Evolutionary conservation across 139 green algal species (phyloP), one percentile per base, ranked within the genome.

Genomic region (Chlorella ohadii): DNA sequence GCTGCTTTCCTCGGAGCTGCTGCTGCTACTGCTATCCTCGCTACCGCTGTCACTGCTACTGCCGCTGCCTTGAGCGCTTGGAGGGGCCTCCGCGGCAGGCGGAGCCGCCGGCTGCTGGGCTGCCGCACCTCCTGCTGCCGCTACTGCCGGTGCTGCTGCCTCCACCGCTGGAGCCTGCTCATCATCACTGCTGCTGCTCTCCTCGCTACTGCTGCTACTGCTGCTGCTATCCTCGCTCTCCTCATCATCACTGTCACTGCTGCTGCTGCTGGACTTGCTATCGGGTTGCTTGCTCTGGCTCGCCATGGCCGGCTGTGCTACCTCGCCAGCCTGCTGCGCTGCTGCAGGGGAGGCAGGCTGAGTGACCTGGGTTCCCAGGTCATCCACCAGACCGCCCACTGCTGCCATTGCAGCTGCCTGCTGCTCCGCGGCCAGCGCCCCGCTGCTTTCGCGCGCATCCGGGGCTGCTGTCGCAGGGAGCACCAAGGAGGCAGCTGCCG

Each of bases 381-480:
- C 74, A 9, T 25, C 59, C 11, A 59, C 59, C 23, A 72, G n/a
- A 7, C 36, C 59, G 11, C 33, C 76, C 22, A 72, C 56, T 28
- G 36, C 76, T 11, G 59, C 76, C 56, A 82, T 44, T 25, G 76
- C 74, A 11, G 74, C 74, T 23, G 55, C 55, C 74, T 68, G 74
- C 74, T 81, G 55, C n/a, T 34, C 70, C 27, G 28, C 70, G 25
- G 70, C 70, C 1, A 7, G 27, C 1, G 70, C 70, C 34, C 39
- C 70, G 41, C 70, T 77, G 70, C 70, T 47, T 27, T 77, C 39
- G 25, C 9, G 44, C 72, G 33, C 47, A 22, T 44, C 17, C 1
- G 68, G 13, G 36, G 38, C 68, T 38, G 33, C 68, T 12, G 23
- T 4, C 59, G 23, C 59, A 33, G 59, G n/a, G n/a, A n/a, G 59